phyloP scores from a whole-genome alignment of 139 green algal species.

The Chlamydomonas applanata region DNA sequence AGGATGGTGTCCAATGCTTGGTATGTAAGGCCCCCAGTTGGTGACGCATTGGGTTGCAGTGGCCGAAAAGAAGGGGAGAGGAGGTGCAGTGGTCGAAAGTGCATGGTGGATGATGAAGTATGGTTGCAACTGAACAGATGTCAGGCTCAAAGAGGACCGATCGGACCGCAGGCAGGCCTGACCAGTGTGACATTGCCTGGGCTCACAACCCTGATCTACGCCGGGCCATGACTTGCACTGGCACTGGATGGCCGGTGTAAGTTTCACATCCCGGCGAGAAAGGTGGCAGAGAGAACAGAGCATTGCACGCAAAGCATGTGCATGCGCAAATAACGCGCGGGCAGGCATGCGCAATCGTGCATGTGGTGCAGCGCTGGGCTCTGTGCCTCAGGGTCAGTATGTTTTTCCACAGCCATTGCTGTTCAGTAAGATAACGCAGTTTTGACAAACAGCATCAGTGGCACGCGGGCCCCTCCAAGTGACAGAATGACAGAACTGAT shows the following conservation, averaged over 20 bases:
- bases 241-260: background rate
- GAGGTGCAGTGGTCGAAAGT: too few relatives aligned
- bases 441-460: conserved; percentile 45
- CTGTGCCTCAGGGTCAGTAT: conserved; percentile 26
- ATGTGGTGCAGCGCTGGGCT: background rate
- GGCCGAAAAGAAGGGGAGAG: too few relatives aligned
- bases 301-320: too few relatives aligned
- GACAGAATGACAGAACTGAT: too few relatives aligned
- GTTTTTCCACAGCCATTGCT: conserved; percentile 20
- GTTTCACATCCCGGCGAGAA: conserved; percentile 55
- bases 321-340: background rate
- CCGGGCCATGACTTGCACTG: conserved; percentile 53
- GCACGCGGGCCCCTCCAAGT: conserved; percentile 12
- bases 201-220: conserved; percentile 46
- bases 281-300: too few relatives aligned
- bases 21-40: too few relatives aligned
- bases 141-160: conserved; percentile 25
- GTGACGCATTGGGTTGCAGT: too few relatives aligned
- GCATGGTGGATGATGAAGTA: too few relatives aligned
- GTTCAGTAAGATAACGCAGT: conserved; percentile 75
- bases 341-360: background rate
- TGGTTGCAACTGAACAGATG: too few relatives aligned
- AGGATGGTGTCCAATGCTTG: background rate
- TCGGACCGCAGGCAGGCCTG: background rate
- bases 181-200: conserved; percentile 44